Base-by-base conservation (phyloP, 2,329 filamentous ascomycete genomes). In the Ceratocystis destructans region DNA sequence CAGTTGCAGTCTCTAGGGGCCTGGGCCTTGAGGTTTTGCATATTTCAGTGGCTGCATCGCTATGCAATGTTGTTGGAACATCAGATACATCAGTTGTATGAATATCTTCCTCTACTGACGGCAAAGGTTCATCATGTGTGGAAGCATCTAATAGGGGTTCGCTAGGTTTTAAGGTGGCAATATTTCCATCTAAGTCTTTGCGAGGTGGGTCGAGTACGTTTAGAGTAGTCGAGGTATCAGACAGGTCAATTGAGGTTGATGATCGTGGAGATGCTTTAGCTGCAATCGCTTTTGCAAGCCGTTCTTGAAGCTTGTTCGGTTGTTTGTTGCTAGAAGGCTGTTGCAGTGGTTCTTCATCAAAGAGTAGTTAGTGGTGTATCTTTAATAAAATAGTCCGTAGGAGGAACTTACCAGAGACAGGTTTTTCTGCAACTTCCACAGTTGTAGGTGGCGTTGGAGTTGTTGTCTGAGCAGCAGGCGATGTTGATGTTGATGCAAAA, bases 241-340 rank as follows among this genome's bases (percentile, higher is more conserved):
- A n/a, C 15, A 15, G 37, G 12, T 64, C 64, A 33, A 61, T 33
- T 2, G 67, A 64, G 2, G 20, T 66, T 12, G 61, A 66, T 5
- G 67, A 41, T 31, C 64, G 62, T 2, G 69, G 45, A 4, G 65
- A 45, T 15, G 69, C 66, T 66, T 88, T 90, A 68, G 87, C 87
- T 2, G 87, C 90, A 71, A 96, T 84, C 37, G 92, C 94, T 72
- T 90, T 89, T 37, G 93, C 93, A 68, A 99, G 80, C 69, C 91
- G 83, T 74, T 96, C 92, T 73, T 96, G 92, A 55, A 99, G 79
- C 64, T 91, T 85, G 71, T 95, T 91, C 75, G 90, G 94, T 68
- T 83, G 79, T 70, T 72, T 82, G 69, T 80, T 83, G 53, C 82
- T 84, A 4, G 87, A 87, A 25, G 87, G 82, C 72, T 87, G 20